These are phyloP conservation scores for Parathielavia hyrcaniae DNA, from an alignment of 495 filamentous ascomycete species.

Conservation along the genomic window DNA sequence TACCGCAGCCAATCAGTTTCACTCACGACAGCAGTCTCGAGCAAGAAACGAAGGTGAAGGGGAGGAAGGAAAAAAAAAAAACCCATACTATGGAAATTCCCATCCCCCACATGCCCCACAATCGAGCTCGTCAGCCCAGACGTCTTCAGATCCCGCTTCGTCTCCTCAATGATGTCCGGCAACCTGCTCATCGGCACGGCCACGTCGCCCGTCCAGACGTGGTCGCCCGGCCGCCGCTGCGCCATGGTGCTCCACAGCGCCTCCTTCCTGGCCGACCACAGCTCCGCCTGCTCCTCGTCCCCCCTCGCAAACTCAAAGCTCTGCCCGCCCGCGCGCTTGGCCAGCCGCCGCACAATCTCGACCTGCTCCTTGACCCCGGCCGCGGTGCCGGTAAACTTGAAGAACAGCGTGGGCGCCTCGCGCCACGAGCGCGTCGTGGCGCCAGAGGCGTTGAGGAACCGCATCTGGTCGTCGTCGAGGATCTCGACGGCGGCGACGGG, in stretches of 20 bases:
- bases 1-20: slow-evolving; percentile 26
- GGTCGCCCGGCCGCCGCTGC: slow-evolving; percentile 50
- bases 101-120: slow-evolving; percentile 78
- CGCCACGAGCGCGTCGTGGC: slow-evolving; percentile 66
- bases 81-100: slow-evolving; percentile 68
- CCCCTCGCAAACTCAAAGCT: slow-evolving; percentile 75
- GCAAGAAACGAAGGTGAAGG: not conserved
- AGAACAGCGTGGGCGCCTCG: slow-evolving; percentile 81
- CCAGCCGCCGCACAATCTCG: slow-evolving; percentile 59
- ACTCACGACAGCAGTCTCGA: not conserved
- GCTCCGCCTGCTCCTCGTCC: slow-evolving; percentile 61
- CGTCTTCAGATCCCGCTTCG: slow-evolving; percentile 61
- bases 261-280: slow-evolving; percentile 87
- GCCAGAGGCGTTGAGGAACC: slow-evolving; percentile 76
- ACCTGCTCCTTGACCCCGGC: slow-evolving; percentile 78
- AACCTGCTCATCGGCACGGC: slow-evolving; percentile 70
- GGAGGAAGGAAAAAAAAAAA: not conserved
- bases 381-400: slow-evolving; percentile 83
- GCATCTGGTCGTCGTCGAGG: slow-evolving; percentile 91
- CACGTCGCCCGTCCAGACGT: slow-evolving; percentile 79
- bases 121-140: slow-evolving; percentile 65
- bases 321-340: slow-evolving; percentile 53
- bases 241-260: slow-evolving; percentile 72
- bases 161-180: slow-evolving; percentile 71
- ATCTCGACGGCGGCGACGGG: slow-evolving; percentile 87